phyloP scores from a whole-genome alignment of 2,329 filamentous ascomycete genomes.

The Sporothrix variecibatus region DNA sequence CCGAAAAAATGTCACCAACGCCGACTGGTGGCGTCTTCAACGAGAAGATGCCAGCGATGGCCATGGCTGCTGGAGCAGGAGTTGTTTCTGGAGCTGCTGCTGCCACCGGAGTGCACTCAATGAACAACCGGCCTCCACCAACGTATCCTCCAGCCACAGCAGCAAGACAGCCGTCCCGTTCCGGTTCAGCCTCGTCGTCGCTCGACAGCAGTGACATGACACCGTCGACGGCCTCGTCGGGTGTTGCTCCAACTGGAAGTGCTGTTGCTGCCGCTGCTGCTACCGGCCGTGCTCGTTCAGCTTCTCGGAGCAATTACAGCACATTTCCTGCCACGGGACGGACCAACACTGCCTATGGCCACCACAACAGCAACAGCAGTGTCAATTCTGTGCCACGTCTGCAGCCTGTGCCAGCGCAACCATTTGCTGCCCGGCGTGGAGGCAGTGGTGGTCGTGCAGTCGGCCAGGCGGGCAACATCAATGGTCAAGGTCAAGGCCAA shows the following conservation, averaged over 20 bases:
- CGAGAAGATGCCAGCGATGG: background rate
- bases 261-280: too few species aligned
- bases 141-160: background rate
- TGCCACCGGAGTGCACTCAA: background rate
- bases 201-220: slow-evolving; percentile 1
- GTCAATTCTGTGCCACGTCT: background rate
- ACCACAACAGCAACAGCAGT: background rate
- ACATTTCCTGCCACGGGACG: slow-evolving; percentile 16
- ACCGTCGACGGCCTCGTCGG: background rate
- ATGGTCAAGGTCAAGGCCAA: background rate
- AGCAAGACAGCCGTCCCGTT: background rate
- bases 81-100: background rate
- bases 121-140: background rate
- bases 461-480: background rate
- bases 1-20: background rate
- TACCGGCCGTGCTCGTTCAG: background rate
- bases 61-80: background rate
- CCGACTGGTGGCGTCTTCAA: background rate
- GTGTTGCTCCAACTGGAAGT: too few species aligned
- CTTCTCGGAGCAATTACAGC: slow-evolving; percentile 26
- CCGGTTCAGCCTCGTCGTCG: background rate
- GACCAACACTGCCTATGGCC: background rate
- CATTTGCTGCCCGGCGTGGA: background rate
- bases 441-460: background rate
- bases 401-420: background rate